Evolutionary conservation across 805 yeast species (phyloP), one percentile per base, ranked within the genome.

Genomic region (Yarrowia yakushimensis): DNA sequence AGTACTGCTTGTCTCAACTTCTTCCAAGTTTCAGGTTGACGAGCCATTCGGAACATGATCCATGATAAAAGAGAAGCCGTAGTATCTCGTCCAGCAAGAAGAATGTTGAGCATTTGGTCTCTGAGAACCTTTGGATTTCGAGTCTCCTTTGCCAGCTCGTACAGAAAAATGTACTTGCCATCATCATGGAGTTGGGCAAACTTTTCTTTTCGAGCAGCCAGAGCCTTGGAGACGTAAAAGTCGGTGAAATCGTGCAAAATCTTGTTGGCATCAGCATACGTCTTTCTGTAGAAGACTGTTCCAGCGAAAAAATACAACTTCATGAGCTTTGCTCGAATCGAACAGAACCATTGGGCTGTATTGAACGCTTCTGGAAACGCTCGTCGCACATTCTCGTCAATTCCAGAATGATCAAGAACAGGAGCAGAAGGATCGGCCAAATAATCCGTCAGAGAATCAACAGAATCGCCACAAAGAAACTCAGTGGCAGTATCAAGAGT

Each of bases 41-140:
- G 72, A 12, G 81, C 77, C 59, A 81, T 73, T 67, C 80, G 79
- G 66, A 71, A 79, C 55, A 80, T 72, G 23, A 76, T 68, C 69
- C 76, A 79, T 10, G 82, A 76, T 59, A 81, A 74, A 31, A 79
- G 71, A 2, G 80, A 78, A 5, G 85, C 84, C 10, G 85, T 81
- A 41, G 85, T 81, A 66, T 82, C 85, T 67, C 85, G 75, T 25
- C 84, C 84, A 11, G 85, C 85, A 18, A 81, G 69, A 63, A 81
- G 73, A 62, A 82, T 77, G 67, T 80, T 81, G 69, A 81, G 72
- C 50, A 79, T 73, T 70, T 82, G 84, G 68, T 80, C 82, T 57
- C 84, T 73, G 63, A 81, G 76, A 17, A 76, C 74, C 62, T 65
- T 71, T 15, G 81, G 80, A 66, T 82, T 78, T 60, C 78, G 74